phyloP scores from a whole-genome alignment of 78 protist genomes.

The Planoprotostelium fungivorum region DNA sequence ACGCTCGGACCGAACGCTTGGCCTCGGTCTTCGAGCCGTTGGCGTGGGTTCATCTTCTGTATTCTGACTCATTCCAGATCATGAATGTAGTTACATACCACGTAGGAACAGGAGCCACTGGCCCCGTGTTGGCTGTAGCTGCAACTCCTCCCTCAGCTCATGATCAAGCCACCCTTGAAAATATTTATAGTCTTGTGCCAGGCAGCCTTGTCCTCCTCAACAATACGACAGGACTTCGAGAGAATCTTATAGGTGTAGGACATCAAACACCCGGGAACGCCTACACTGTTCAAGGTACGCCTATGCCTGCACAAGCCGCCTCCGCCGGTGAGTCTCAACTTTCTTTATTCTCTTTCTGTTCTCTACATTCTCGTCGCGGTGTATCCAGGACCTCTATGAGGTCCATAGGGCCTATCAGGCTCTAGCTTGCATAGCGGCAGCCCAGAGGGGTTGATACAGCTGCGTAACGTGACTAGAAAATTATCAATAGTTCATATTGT shows the following conservation, averaged over 20 bases:
- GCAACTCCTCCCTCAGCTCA: slow-evolving; percentile 2
- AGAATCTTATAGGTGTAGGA: background rate
- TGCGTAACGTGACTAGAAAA: background rate
- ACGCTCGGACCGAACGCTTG: background rate
- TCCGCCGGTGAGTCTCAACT: background rate
- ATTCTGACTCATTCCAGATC: background rate
- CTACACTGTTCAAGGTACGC: background rate
- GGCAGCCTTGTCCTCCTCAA: slow-evolving; percentile 2
- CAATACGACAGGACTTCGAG: slow-evolving; percentile 1
- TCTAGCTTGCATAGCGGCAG: background rate
- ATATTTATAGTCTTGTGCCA: background rate
- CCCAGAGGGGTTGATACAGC: background rate
- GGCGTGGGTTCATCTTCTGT: slow-evolving; percentile 1
- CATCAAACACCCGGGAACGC: background rate
- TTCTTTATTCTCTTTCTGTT: background rate
- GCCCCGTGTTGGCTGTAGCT: background rate
- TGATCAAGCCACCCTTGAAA: background rate
- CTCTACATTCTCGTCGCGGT: background rate
- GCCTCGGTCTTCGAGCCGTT: background rate
- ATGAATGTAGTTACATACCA: background rate
- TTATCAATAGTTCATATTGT: too few species aligned
- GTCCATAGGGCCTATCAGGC: background rate
- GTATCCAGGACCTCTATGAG: background rate
- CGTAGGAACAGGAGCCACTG: background rate
- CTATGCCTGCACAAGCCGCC: background rate